Percentiles rank a stretch among this genome's conserved stretches.
Conservation (phyloP, 2,329 filamentous ascomycete species). For the Claviceps purpurea region DNA sequence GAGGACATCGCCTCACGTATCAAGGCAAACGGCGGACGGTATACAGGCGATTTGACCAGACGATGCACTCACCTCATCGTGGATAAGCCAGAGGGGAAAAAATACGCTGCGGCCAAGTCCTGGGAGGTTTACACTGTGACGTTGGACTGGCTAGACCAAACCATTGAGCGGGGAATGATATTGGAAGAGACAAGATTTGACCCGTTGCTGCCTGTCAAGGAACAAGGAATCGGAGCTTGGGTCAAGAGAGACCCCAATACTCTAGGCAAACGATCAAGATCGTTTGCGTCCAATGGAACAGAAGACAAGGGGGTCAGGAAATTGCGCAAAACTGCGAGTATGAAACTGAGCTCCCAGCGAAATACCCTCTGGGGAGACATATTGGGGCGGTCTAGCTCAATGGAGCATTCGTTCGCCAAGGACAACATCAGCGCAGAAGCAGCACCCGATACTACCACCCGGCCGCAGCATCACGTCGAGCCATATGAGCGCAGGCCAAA, state of each 20-base stretch:
- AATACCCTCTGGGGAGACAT: conserved; percentile 88
- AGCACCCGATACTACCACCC: conserved; percentile 3
- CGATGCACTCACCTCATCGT: conserved; percentile 81
- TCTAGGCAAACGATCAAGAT: conserved; percentile 47
- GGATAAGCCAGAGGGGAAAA: conserved; percentile 65
- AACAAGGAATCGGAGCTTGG: conserved; percentile 71
- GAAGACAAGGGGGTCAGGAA: conserved; percentile 57
- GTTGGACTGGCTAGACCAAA: conserved; percentile 75
- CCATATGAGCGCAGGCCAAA: conserved; percentile 1
- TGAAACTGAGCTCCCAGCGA: conserved; percentile 66
- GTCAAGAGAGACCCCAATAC: conserved; percentile 32
- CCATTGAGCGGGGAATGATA: conserved; percentile 74
- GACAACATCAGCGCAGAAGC: conserved; percentile 8
- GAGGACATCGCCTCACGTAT: conserved; percentile 57
- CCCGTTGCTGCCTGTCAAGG: conserved; percentile 51
- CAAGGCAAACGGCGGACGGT: conserved; percentile 60
- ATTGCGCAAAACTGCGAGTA: conserved; percentile 74
- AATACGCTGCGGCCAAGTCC: conserved; percentile 73
- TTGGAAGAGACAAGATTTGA: conserved; percentile 79
- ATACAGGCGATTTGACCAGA: conserved; percentile 77
- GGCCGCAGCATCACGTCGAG: conserved; percentile 2
- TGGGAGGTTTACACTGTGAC: conserved; percentile 76
- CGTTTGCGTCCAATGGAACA: conserved; percentile 26
- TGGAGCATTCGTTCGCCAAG: conserved; percentile 20
- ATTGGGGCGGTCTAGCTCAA: conserved; percentile 35